These are phyloP conservation scores for Talaromyces rugulosus DNA, from an alignment of 2,329 filamentous ascomycete species.

Conservation along the genomic window DNA sequence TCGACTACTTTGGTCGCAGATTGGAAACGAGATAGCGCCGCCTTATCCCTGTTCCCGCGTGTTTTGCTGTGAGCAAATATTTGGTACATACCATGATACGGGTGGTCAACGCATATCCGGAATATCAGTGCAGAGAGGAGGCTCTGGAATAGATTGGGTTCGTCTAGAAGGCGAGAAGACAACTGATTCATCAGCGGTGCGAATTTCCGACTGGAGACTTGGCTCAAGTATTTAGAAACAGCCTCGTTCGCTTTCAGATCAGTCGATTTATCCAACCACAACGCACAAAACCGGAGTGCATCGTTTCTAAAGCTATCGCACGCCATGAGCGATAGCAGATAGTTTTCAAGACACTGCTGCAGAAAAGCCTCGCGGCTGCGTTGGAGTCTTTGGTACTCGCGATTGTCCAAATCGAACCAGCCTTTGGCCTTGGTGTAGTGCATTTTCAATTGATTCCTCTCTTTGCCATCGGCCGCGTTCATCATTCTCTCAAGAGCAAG, in stretches of 20 bases:
- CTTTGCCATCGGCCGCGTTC: constrained; percentile 44
- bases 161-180: constrained; percentile 80
- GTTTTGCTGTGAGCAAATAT: constrained; percentile 78
- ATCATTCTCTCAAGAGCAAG: constrained; percentile 63
- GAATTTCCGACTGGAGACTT: constrained; percentile 88
- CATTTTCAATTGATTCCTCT: constrained; percentile 56
- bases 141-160: constrained; percentile 67
- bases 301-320: constrained; percentile 89
- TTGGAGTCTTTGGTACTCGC: constrained; percentile 75
- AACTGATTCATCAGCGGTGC: constrained; percentile 92
- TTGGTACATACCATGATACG: constrained; percentile 95
- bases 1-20: constrained; percentile 68
- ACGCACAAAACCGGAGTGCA: constrained; percentile 81
- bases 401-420: constrained; percentile 87
- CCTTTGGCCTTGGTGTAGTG: constrained; percentile 70
- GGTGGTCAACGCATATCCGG: constrained; percentile 86
- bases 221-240: constrained; percentile 63
- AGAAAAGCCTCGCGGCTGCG: constrained; percentile 76
- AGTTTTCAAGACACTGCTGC: constrained; percentile 87
- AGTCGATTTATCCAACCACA: constrained; percentile 89
- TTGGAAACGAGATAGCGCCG: constrained; percentile 66
- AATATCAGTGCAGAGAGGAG: constrained; percentile 70
- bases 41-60: constrained; percentile 65
- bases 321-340: constrained; percentile 75
- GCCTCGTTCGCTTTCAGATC: constrained; percentile 72